A percentile compares a stretch with the other conserved stretches of the same genome.
phyloP scores from a whole-genome alignment of 805 yeast species.

The Hanseniaspora nectarophila region DNA sequence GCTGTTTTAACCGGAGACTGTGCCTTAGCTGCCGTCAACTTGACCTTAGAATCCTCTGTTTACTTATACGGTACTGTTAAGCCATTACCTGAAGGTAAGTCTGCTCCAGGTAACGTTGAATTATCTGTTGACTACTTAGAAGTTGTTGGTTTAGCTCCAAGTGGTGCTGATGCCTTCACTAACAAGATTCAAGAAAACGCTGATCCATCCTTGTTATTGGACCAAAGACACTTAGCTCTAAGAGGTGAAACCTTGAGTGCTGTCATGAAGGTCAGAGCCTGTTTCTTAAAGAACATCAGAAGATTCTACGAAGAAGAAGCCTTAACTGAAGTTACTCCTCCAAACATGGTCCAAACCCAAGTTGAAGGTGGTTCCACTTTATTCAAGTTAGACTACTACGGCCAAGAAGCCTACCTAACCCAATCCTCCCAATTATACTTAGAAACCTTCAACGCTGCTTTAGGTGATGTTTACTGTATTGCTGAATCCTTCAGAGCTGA shows the following conservation, averaged over 20 bases:
- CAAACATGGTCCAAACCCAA: constrained; percentile 99
- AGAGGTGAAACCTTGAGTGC: constrained; percentile 92
- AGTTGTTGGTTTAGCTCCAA: constrained; percentile 84
- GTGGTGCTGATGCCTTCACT: constrained; percentile 89
- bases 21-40: constrained; percentile 74
- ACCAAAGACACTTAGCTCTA: constrained; percentile 87
- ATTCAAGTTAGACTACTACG: constrained; percentile 86
- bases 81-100: constrained; percentile 86
- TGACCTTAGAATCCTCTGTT: constrained; percentile 82
- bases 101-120: constrained; percentile 97
- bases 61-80: constrained; percentile 67
- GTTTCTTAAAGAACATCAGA: constrained; percentile 61
- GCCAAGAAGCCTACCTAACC: constrained; percentile 90
- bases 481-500: constrained; percentile 99
- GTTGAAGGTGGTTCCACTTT: constrained; percentile 98
- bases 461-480: constrained; percentile 94
- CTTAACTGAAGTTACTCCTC: constrained; percentile 88
- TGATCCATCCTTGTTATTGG: constrained; percentile 84
- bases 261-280: constrained; percentile 89
- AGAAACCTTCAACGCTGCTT: constrained; percentile 90
- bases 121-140: constrained; percentile 81
- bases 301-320: constrained; percentile 63
- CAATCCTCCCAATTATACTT: constrained; percentile 94
- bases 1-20: constrained; percentile 80
- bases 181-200: constrained; percentile 89